Evolutionary conservation across 306 rosid species (phyloP).

Genomic region (Quercus rubra): DNA sequence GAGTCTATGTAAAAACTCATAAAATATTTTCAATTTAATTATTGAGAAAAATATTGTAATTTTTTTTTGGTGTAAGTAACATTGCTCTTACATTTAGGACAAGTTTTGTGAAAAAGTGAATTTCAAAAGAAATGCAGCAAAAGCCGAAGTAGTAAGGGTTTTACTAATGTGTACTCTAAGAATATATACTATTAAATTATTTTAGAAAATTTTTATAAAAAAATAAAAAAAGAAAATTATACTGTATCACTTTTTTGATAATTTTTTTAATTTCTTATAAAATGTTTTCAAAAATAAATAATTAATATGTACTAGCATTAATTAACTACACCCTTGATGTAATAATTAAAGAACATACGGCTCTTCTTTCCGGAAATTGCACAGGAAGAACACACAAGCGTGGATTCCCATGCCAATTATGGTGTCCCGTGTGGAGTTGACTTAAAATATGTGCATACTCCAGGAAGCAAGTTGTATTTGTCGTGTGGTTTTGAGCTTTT

Average conservation of each 20-base stretch:
- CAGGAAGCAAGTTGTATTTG: slow-evolving; percentile 5
- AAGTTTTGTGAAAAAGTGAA: background rate
- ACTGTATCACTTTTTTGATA: fast-evolving
- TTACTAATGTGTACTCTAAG: no score
- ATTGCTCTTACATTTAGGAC: no score
- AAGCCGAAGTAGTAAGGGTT: background rate
- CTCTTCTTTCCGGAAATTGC: background rate
- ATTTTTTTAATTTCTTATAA: fast-evolving
- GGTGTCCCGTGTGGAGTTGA: slow-evolving; percentile 10
- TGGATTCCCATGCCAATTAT: slow-evolving; percentile 4
- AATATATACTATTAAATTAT: fast-evolving
- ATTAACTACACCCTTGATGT: no score
- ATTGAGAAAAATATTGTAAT: no score
- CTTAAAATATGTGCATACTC: background rate
- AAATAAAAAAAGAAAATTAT: no score
- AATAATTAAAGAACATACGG: no score
- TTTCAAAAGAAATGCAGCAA: background rate
- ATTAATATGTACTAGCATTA: fast-evolving
- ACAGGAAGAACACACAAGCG: slow-evolving; percentile 1
- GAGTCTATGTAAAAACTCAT: no score
- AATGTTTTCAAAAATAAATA: no score
- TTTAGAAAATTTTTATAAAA: fast-evolving
- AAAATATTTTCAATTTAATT: no score
- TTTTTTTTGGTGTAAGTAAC: no score
- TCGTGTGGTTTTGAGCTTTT: background rate